Percentiles rank a stretch among this genome's conserved stretches.
These are phyloP conservation scores for Withania somnifera DNA, from an alignment of 305 asterid genomes.

Conservation along the genomic window DNA sequence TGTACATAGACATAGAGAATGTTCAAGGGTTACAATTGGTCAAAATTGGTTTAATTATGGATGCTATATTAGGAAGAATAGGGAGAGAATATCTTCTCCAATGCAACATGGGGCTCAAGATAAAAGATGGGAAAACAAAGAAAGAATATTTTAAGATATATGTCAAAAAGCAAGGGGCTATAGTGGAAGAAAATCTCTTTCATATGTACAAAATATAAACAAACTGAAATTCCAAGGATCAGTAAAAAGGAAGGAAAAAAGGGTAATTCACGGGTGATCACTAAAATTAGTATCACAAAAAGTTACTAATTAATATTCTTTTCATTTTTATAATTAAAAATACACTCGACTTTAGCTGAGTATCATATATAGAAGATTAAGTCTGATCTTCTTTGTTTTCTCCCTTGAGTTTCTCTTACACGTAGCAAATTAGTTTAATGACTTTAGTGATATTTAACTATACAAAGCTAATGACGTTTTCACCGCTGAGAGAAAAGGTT, in stretches of 20 bases:
- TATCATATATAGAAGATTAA: background rate
- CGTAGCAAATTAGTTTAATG: background rate
- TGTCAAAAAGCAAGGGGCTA: slow-evolving; percentile 4
- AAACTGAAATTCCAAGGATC: background rate
- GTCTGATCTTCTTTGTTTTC: background rate
- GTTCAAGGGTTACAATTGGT: background rate
- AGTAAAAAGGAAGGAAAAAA: background rate
- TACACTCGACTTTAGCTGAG: background rate
- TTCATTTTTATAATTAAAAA: background rate
- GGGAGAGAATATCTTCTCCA: background rate
- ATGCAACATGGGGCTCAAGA: slow-evolving; percentile 3
- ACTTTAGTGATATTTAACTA: background rate
- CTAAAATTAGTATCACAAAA: background rate
- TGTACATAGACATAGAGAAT: background rate
- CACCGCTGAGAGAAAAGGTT: too few relatives aligned
- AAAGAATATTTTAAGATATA: background rate
- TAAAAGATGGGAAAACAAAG: background rate
- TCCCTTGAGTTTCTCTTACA: background rate
- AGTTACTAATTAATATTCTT: background rate
- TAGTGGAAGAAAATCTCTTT: background rate
- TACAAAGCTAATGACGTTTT: background rate
- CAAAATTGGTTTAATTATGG: background rate
- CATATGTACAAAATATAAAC: background rate
- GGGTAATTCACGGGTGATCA: background rate
- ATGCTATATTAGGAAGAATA: background rate